phyloP scores from a whole-genome alignment of 2,329 filamentous ascomycete genomes.

The Sordariomycetes sp. region DNA sequence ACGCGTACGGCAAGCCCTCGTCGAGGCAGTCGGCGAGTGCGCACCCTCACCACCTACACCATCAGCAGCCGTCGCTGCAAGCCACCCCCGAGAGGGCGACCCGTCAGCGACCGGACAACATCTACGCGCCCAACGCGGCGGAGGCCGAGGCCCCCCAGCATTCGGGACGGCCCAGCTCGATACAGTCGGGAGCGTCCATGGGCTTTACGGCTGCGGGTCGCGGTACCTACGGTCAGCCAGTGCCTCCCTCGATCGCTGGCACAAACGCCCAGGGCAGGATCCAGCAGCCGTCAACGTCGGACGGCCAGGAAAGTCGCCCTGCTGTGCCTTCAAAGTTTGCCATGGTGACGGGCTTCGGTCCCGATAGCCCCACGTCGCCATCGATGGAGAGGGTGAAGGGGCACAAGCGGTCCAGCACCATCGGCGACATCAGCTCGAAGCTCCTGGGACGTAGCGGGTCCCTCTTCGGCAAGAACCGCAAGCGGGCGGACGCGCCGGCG shows the following conservation, averaged over 20 bases:
- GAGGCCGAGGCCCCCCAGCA: constrained; percentile 8
- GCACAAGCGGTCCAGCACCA: constrained; percentile 64
- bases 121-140: constrained; percentile 20
- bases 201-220: constrained; percentile 45
- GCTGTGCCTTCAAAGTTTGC: constrained; percentile 51
- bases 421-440: constrained; percentile 73
- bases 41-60: constrained; percentile 35
- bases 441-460: constrained; percentile 77
- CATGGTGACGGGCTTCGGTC: constrained; percentile 43
- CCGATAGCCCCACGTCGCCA: constrained; percentile 11
- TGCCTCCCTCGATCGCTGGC: constrained; percentile 74
- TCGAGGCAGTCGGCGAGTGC: constrained; percentile 15
- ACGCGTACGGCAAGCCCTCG: constrained; percentile 26
- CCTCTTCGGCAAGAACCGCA: constrained; percentile 56
- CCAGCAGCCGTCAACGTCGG: constrained; percentile 54
- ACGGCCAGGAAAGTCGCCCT: constrained; percentile 61
- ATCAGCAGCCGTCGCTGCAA: constrained; percentile 15
- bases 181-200: constrained; percentile 58
- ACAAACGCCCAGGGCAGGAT: constrained; percentile 86
- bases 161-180: constrained; percentile 56
- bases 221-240: constrained; percentile 73
- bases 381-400: constrained; percentile 27
- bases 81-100: not conserved
- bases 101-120: constrained; percentile 30
- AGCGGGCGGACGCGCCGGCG: constrained; percentile 29